Conservation (phyloP, 495 filamentous ascomycete species). For the Penicillium waksmanii region DNA sequence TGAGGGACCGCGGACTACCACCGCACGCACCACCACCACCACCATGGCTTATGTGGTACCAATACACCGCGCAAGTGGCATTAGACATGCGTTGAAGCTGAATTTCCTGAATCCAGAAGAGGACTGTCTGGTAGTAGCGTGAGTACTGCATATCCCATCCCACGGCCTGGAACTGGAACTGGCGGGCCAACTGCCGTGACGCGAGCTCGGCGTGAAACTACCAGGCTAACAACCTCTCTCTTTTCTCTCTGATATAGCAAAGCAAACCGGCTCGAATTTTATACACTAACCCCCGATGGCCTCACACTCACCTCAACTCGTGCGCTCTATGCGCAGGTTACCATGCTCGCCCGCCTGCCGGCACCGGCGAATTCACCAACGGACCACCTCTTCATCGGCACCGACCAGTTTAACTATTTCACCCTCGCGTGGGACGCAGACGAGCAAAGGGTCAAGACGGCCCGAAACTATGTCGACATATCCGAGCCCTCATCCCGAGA, state of each 20-base stretch:
- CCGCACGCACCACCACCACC: neutral
- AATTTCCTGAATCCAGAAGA: constrained; percentile 73
- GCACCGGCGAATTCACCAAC: constrained; percentile 71
- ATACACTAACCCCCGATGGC: constrained; percentile 60
- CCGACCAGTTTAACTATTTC: constrained; percentile 87
- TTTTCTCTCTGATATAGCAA: constrained; percentile 59
- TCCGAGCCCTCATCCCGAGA: constrained; percentile 80
- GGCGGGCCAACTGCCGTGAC: neutral
- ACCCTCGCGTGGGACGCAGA: constrained; percentile 79
- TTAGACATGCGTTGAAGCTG: constrained; percentile 83
- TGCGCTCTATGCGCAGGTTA: constrained; percentile 78
- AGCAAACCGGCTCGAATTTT: constrained; percentile 91
- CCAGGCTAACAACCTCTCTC: constrained; percentile 6
- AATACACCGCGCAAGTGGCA: constrained; percentile 88
- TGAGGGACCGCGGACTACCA: constrained; percentile 4
- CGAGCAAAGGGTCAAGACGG: constrained; percentile 64
- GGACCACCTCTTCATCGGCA: constrained; percentile 92
- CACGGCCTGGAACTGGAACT: too few species aligned
- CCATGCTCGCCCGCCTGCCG: constrained; percentile 78
- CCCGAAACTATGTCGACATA: constrained; percentile 70
- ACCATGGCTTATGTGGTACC: constrained; percentile 93
- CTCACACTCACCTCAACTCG: constrained; percentile 64
- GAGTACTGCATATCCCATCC: constrained; percentile 36
- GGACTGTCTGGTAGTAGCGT: constrained; percentile 87
- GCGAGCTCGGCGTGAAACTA: constrained; percentile 1